A percentile compares a stretch with the other conserved stretches of the same genome.
phyloP scores from a whole-genome alignment of 495 filamentous ascomycete species.

The Symbiotaphrina buchneri region DNA sequence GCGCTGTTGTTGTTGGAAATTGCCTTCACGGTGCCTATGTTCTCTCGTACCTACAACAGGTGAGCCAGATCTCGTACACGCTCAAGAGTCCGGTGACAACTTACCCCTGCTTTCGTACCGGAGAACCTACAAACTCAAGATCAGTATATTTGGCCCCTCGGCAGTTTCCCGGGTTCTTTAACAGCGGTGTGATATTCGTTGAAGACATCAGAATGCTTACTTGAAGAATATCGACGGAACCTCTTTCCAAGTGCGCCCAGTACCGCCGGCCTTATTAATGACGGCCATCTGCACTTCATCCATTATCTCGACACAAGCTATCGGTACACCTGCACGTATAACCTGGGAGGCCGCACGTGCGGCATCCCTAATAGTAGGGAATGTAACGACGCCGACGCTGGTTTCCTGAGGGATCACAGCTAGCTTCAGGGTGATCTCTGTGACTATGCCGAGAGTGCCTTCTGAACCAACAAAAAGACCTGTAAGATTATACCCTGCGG shows the following conservation, averaged over 20 bases:
- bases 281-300: slow-evolving; percentile 67
- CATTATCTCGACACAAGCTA: slow-evolving; percentile 67
- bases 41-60: slow-evolving; percentile 22
- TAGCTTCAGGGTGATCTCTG: slow-evolving; percentile 54
- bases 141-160: too few species aligned
- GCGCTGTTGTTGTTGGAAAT: slow-evolving; percentile 38
- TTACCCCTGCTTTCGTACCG: slow-evolving; percentile 44
- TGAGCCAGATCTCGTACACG: slow-evolving; percentile 1
- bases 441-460: slow-evolving; percentile 58
- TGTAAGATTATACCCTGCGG: slow-evolving; percentile 63
- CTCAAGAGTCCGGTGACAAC: slow-evolving; percentile 5
- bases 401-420: slow-evolving; percentile 49
- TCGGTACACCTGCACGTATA: slow-evolving; percentile 47
- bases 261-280: slow-evolving; percentile 48
- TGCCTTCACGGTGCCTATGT: slow-evolving; percentile 38
- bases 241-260: slow-evolving; percentile 49
- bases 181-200: too few species aligned
- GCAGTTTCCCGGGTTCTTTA: too few species aligned
- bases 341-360: slow-evolving; percentile 45
- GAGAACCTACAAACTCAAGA: slow-evolving; percentile 26
- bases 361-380: slow-evolving; percentile 50
- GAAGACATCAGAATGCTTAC: slow-evolving; percentile 7
- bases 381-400: slow-evolving; percentile 54
- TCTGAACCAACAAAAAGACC: slow-evolving; percentile 56
- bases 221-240: slow-evolving; percentile 69